Conservation (phyloP, 805 yeast species). For the Suhomyces emberorum region DNA sequence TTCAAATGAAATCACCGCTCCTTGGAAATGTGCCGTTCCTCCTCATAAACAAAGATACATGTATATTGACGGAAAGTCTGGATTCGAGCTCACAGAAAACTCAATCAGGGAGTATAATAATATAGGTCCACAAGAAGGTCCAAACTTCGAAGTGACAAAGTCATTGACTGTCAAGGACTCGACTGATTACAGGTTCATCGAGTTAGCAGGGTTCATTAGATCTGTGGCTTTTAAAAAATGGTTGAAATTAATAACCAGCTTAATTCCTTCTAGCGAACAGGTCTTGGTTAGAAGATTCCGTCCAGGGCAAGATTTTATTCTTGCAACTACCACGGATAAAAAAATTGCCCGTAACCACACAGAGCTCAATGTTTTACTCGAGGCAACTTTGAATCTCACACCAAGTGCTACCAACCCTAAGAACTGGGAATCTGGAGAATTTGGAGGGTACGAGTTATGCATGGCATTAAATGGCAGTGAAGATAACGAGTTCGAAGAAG, state of each 20-base stretch:
- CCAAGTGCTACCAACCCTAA: slow-evolving; percentile 53
- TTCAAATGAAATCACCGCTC: slow-evolving; percentile 53
- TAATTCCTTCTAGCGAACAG: slow-evolving; percentile 63
- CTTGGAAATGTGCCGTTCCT: slow-evolving; percentile 92
- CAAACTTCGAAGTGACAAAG: slow-evolving; percentile 44
- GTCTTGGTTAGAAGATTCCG: slow-evolving; percentile 80
- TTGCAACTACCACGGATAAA: slow-evolving; percentile 68
- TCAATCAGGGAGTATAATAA: slow-evolving; percentile 28
- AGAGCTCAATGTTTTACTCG: slow-evolving; percentile 50
- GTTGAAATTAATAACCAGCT: slow-evolving; percentile 58
- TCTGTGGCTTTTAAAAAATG: slow-evolving; percentile 67
- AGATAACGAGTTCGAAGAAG: slow-evolving; percentile 44
- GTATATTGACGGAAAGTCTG: slow-evolving; percentile 68
- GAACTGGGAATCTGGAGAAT: slow-evolving; percentile 86
- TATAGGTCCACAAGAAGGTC: slow-evolving; percentile 48
- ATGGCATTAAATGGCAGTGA: slow-evolving; percentile 60
- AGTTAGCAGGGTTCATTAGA: slow-evolving; percentile 56
- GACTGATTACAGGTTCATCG: slow-evolving; percentile 43
- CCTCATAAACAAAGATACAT: slow-evolving; percentile 88
- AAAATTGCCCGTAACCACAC: slow-evolving; percentile 32
- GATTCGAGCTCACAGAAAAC: slow-evolving; percentile 30
- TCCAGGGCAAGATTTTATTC: slow-evolving; percentile 90
- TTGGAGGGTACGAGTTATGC: slow-evolving; percentile 92
- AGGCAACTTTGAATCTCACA: slow-evolving; percentile 78
- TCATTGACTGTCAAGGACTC: slow-evolving; percentile 9